These are phyloP conservation scores for Anacardium occidentale DNA, from an alignment of 345 rosid species.

Conservation along the genomic window DNA sequence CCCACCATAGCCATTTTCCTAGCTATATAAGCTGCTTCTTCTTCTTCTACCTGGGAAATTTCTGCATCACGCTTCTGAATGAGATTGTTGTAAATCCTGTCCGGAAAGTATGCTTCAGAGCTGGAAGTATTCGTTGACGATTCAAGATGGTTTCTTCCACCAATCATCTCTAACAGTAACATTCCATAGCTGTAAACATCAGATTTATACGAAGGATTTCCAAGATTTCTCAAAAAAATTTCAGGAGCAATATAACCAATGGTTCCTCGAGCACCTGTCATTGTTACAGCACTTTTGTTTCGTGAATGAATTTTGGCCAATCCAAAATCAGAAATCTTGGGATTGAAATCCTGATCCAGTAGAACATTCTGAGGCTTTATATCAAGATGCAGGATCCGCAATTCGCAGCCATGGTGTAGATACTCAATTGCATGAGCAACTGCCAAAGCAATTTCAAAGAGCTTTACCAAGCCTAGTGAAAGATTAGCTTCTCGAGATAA, in stretches of 20 bases:
- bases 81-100: slow-evolving; percentile 28
- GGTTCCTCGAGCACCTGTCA: slow-evolving; percentile 35
- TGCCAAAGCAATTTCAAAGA: slow-evolving; percentile 28
- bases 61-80: not conserved
- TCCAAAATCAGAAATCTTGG: slow-evolving; percentile 41
- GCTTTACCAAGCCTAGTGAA: slow-evolving; percentile 7
- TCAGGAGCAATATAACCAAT: slow-evolving; percentile 39
- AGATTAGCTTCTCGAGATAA: slow-evolving; percentile 12
- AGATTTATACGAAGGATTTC: slow-evolving; percentile 33
- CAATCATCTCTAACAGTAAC: slow-evolving; percentile 35
- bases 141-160: slow-evolving; percentile 7
- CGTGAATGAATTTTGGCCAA: slow-evolving; percentile 32
- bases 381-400: slow-evolving; percentile 36
- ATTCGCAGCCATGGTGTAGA: slow-evolving; percentile 34
- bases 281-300: slow-evolving; percentile 20
- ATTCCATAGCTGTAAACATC: slow-evolving; percentile 43
- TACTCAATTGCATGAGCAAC: slow-evolving; percentile 36
- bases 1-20: slow-evolving; percentile 34
- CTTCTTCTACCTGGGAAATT: slow-evolving; percentile 6
- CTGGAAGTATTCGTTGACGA: not conserved
- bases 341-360: slow-evolving; percentile 30
- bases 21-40: slow-evolving; percentile 4
- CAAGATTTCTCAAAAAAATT: slow-evolving; percentile 35
- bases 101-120: slow-evolving; percentile 26
- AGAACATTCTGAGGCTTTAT: slow-evolving; percentile 36